Evolutionary conservation across 2,329 filamentous ascomycete species (phyloP).

Genomic region (Cladosporium sphaerospermum): DNA sequence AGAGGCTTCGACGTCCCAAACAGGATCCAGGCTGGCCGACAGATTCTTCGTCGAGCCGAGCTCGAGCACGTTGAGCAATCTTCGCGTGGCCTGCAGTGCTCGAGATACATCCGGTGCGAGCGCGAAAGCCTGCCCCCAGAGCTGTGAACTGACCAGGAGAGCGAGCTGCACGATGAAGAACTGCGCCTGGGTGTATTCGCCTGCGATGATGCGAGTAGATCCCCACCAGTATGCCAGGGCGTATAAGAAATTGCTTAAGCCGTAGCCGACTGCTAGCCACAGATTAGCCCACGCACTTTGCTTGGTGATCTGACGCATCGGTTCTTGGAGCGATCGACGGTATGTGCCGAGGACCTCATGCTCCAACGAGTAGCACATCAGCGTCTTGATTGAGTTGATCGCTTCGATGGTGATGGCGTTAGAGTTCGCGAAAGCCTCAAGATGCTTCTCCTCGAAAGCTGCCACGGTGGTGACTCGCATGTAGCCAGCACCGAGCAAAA

Average conservation of each 20-base stretch:
- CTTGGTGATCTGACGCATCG: conserved; percentile 7
- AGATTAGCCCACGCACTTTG: conserved; percentile 44
- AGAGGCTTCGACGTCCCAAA: background rate
- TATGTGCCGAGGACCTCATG: conserved; percentile 44
- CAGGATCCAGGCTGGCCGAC: background rate
- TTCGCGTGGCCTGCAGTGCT: conserved; percentile 55
- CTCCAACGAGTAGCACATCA: conserved; percentile 48
- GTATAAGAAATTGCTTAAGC: conserved; percentile 61
- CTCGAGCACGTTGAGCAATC: conserved; percentile 45
- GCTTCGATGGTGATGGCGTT: conserved; percentile 49
- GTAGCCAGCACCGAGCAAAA: conserved; percentile 62
- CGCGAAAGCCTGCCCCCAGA: conserved; percentile 69
- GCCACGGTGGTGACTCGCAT: conserved; percentile 61
- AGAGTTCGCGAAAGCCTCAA: conserved; percentile 46
- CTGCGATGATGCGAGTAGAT: conserved; percentile 60
- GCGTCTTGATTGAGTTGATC: conserved; percentile 46
- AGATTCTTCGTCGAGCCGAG: conserved; percentile 23
- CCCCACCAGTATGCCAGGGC: conserved; percentile 76
- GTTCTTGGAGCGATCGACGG: conserved; percentile 32
- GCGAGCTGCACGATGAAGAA: conserved; percentile 70
- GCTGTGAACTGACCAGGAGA: conserved; percentile 65
- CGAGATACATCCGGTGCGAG: conserved; percentile 69
- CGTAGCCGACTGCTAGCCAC: conserved; percentile 56
- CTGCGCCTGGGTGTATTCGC: conserved; percentile 58
- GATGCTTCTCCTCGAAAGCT: conserved; percentile 50